Base-by-base conservation (phyloP, 139 green algal genomes). In the Eudorina sp. region DNA sequence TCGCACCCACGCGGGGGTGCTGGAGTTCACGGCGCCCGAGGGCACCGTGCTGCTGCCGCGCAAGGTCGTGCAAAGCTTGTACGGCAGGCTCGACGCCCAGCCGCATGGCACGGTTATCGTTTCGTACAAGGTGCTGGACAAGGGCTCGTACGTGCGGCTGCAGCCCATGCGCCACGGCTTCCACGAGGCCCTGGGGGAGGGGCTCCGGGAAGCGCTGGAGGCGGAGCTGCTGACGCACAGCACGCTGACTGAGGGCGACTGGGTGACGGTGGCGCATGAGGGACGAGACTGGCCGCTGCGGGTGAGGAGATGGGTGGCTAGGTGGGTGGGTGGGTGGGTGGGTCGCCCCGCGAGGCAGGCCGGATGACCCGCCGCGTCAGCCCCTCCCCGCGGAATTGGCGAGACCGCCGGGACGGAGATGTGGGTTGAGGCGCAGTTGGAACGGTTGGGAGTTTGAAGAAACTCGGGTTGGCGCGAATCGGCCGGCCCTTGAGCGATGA, bases 21-120 rank as follows among this genome's bases (percentile, higher is more conserved):
- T 98, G 36, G 95, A 98, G 62, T 98, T 97, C 85, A 95, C 89
- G 6, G 95, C 92, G 0, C 92, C 96, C 1, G 95, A 97, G 80
- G 96, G 95, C 19, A 91, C 92, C 18, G 88, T 97, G 16, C 84
- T 85, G 16, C 73, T 97, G 62, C 95, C 96, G 3, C 78, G 53
- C 2, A 94, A 96, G 85, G 94, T 97, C 3, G 78, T 89, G 14
- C 83, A 91, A 43, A 96, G 91, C 91, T 84, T 97, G 66, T 97
- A 89, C 87, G 94, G 92, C 38, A 78, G 38, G 36, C 83, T 73
- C 11, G 73, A 79, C 74, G 73, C 48, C 27, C 38, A 73, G 38
- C 51, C 68, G 34, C 51, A 41, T 38, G 90, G 90, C 25, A 66
- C 45, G 19, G 90, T 93, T 19, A 51, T 40, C 43, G 88, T 96